Percentiles rank a stretch among this genome's conserved stretches.
Evolutionary conservation across 257 asterid genomes (phyloP).

Genomic region (Craterostigma plantagineum): DNA sequence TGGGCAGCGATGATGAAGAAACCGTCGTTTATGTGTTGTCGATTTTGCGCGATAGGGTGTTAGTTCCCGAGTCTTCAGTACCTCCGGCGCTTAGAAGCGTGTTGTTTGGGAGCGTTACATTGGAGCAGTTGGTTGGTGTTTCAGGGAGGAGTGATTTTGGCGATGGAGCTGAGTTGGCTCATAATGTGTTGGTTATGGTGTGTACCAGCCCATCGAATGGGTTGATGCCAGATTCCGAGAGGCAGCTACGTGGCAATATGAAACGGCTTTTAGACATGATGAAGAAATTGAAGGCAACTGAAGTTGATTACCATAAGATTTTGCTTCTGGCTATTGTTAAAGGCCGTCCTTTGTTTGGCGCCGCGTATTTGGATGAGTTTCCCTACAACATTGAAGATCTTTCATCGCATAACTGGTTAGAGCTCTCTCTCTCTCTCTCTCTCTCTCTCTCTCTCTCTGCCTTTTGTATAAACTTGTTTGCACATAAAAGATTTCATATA

Average conservation of each 20-base stretch:
- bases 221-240: conserved; percentile 68
- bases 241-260: conserved; percentile 61
- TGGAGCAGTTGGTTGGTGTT: conserved; percentile 64
- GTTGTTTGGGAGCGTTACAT: conserved; percentile 74
- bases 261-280: conserved; percentile 63
- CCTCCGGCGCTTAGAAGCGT: conserved; percentile 80
- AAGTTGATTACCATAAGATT: conserved; percentile 38
- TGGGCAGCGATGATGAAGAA: conserved; percentile 74
- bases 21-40: conserved; percentile 35
- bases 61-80: conserved; percentile 54
- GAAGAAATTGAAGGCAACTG: conserved; percentile 74
- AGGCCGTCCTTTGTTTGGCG: conserved; percentile 60
- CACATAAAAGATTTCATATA: too few relatives aligned
- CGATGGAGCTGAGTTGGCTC: conserved; percentile 49
- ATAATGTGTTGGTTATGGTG: conserved; percentile 39
- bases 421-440: conserved; percentile 8
- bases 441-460: too few relatives aligned
- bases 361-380: conserved; percentile 69
- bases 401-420: conserved; percentile 70
- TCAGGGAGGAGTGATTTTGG: conserved; percentile 48
- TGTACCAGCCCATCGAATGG: conserved; percentile 77
- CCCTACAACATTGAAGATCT: conserved; percentile 70
- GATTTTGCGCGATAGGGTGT: conserved; percentile 47
- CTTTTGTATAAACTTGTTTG: conserved; percentile 10
- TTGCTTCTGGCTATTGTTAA: conserved; percentile 61